A percentile compares a stretch with the other conserved stretches of the same genome.
phyloP scores from a whole-genome alignment of 805 yeast species.

The Candida nitratophila region DNA sequence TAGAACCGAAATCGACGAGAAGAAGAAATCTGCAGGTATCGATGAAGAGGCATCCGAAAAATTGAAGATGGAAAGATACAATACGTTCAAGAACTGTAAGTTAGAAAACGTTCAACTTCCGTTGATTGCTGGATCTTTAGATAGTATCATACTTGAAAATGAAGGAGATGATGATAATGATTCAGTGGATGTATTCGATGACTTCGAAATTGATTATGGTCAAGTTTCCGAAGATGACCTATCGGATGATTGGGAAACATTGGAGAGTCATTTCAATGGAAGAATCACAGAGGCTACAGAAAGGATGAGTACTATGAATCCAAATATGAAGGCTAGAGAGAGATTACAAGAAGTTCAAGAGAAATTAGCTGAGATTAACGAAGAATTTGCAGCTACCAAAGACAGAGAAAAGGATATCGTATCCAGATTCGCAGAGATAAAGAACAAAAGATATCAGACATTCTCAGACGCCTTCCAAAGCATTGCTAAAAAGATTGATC shows the following conservation, averaged over 20 bases:
- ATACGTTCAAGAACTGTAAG: constrained; percentile 63
- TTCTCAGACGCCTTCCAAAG: constrained; percentile 76
- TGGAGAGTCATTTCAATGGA: constrained; percentile 19
- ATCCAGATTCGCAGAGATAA: constrained; percentile 52
- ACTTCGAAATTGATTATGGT: constrained; percentile 46
- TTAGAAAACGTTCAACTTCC: constrained; percentile 65
- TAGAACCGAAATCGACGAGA: constrained; percentile 24
- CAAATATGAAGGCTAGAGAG: constrained; percentile 77
- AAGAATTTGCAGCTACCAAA: constrained; percentile 57
- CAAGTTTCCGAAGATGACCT: constrained; percentile 36
- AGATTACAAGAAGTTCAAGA: constrained; percentile 63
- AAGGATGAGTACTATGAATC: constrained; percentile 49
- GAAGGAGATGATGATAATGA: constrained; percentile 28
- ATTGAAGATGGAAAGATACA: constrained; percentile 46
- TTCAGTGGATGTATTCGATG: constrained; percentile 8
- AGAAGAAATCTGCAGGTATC: constrained; percentile 28
- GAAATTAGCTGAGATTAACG: constrained; percentile 52
- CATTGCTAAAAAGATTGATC: constrained; percentile 64
- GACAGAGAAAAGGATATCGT: constrained; percentile 48
- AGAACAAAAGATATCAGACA: constrained; percentile 46
- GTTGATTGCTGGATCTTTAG: constrained; percentile 50
- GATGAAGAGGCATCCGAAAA: constrained; percentile 50
- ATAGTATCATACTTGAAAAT: constrained; percentile 53
- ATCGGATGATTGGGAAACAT: constrained; percentile 21
- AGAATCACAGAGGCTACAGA: constrained; percentile 27